phyloP scores from a whole-genome alignment of 1,284 basidiomycete species.

The Neotropicomus parvogracilis region DNA sequence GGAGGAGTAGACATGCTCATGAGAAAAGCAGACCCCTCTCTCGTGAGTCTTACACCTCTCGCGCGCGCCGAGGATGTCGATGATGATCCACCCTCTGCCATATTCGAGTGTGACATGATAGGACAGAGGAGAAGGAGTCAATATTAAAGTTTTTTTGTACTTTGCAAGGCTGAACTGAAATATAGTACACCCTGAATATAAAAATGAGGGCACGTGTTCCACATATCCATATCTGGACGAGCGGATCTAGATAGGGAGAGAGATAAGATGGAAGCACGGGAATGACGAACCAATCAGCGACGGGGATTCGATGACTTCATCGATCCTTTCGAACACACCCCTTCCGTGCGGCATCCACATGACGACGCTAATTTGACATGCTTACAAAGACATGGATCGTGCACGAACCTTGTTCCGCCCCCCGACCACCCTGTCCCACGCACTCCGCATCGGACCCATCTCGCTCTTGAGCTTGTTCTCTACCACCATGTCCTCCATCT shows the following conservation, averaged over 20 bases:
- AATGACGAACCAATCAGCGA: conserved; percentile 6
- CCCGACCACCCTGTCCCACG: conserved; percentile 44
- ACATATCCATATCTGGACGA: conserved; percentile 13
- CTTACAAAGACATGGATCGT: conserved; percentile 31
- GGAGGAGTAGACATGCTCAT: conserved; percentile 4
- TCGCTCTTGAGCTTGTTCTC: conserved; percentile 55
- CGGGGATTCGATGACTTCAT: too few species aligned
- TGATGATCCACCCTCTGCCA: conserved; percentile 5
- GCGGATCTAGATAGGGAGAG: conserved; percentile 9
- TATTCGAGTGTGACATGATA: not conserved
- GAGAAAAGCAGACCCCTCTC: conserved; percentile 12
- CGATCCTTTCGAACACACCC: not conserved
- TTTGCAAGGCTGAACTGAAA: conserved; percentile 9
- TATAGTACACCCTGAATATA: conserved; percentile 1
- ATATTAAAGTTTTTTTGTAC: too few species aligned
- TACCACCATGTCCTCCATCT: conserved; percentile 63
- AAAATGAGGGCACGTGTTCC: conserved; percentile 5
- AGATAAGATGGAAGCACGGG: conserved; percentile 22
- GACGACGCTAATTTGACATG: conserved; percentile 4
- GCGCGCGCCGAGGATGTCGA: conserved; percentile 2
- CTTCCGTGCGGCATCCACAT: conserved; percentile 17
- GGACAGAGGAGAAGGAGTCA: not conserved
- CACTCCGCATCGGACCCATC: conserved; percentile 48
- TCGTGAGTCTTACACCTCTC: conserved; percentile 11
- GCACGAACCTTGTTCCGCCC: conserved; percentile 15